Evolutionary conservation across 345 rosid species (phyloP).

Genomic region (Gynandropsis gynandra): DNA sequence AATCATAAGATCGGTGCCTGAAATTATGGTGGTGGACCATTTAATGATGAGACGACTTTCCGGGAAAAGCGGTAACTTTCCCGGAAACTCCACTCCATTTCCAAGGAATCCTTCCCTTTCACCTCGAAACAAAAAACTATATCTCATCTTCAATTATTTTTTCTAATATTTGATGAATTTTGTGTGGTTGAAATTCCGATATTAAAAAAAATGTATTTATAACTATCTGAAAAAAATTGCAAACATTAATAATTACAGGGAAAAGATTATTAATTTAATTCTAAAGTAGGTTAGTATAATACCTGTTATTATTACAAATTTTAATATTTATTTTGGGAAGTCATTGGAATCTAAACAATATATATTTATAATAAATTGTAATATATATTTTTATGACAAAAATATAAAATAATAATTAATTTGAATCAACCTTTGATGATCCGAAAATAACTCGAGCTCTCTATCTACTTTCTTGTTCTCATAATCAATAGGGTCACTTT

Average conservation of each 20-base stretch:
- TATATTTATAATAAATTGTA: too few relatives aligned
- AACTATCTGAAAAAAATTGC: too few relatives aligned
- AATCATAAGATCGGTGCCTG: conserved; percentile 31
- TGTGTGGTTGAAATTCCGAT: neutral
- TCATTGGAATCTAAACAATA: too few relatives aligned
- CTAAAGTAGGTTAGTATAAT: too few relatives aligned
- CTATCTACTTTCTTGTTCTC: neutral
- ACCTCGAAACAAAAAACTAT: neutral
- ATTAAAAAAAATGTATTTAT: too few relatives aligned
- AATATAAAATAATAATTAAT: too few relatives aligned
- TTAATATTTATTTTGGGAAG: too few relatives aligned
- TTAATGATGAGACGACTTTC: conserved; percentile 50
- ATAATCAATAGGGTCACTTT: conserved; percentile 17
- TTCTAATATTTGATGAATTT: neutral
- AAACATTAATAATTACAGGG: too few relatives aligned
- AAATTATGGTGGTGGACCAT: conserved; percentile 51
- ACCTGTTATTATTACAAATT: too few relatives aligned
- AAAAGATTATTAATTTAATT: too few relatives aligned
- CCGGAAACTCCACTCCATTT: conserved; percentile 31
- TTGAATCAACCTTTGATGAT: conserved; percentile 4
- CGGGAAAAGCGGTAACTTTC: conserved; percentile 39
- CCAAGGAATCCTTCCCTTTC: conserved; percentile 6
- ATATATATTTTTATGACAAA: neutral
- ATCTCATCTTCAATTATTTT: neutral
- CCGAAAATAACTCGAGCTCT: neutral